Evolutionary conservation across 305 asterid species (phyloP).

Genomic region (Salvia sclarea): DNA sequence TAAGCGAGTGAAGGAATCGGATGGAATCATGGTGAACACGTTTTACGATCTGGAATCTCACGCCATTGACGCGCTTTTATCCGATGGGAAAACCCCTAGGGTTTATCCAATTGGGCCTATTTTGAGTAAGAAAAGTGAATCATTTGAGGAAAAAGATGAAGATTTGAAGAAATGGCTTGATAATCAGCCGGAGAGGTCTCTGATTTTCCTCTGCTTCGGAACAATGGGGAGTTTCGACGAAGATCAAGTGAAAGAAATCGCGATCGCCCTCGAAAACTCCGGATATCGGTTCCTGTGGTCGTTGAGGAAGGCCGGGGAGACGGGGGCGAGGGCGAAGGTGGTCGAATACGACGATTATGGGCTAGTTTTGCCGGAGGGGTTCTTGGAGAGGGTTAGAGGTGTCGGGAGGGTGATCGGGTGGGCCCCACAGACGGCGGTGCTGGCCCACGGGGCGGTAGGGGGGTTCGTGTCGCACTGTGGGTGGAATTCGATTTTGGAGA

Average conservation of each 20-base stretch:
- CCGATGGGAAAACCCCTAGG: conserved; percentile 26
- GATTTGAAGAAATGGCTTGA: conserved; percentile 58
- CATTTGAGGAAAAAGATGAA: neutral
- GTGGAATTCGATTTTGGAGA: no score
- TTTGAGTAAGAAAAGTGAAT: neutral
- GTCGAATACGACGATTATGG: conserved; percentile 36
- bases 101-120: conserved; percentile 47
- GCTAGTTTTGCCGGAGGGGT: conserved; percentile 51
- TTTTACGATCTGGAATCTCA: conserved; percentile 54
- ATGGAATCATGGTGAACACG: conserved; percentile 58
- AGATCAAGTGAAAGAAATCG: conserved; percentile 53
- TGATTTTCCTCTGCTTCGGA: conserved; percentile 46
- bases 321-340: neutral
- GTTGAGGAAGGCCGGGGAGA: conserved; percentile 21
- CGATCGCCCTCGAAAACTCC: conserved; percentile 44
- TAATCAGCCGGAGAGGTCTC: conserved; percentile 36
- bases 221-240: conserved; percentile 44
- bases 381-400: conserved; percentile 42
- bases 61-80: conserved; percentile 35
- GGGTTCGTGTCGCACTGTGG: conserved; percentile 38
- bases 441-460: conserved; percentile 50
- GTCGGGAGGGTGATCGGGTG: conserved; percentile 58
- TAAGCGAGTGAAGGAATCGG: conserved; percentile 22
- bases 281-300: conserved; percentile 54
- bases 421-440: conserved; percentile 53